Base-by-base conservation (phyloP, 2,329 filamentous ascomycete genomes). In the Fusarium acutatum region DNA sequence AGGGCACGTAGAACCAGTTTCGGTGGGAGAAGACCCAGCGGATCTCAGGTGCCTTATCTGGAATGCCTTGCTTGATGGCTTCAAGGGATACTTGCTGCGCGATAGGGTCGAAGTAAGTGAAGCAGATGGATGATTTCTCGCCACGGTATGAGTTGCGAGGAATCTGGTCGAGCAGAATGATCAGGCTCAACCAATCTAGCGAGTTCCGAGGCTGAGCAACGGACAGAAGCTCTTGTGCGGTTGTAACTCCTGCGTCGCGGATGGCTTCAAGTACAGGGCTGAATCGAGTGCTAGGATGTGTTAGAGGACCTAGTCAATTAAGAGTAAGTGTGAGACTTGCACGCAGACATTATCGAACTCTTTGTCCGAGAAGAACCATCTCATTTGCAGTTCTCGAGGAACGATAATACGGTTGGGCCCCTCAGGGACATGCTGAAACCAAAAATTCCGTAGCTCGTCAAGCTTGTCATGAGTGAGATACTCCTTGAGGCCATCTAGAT, bases 121-220 rank as follows among this genome's bases (percentile, higher is more conserved):
- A 92, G 17, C 87, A 80, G 6, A 86, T 47, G 5, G 58, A 70
- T 1, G 83, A 79, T 30, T 88, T 80, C 1, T 82, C 81, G 1
- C 83, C 85, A 20, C 91, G 88, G 80, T 87, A 90, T 71, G 88
- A 84, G 76, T 92, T 92, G 5, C 91, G 86, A 1, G 90, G 84
- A 46, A 92, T 83, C 76, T 92, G 90, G 70, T 92, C 91, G 6
- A 92, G 84, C 5, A 92, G 83, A 5, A 92, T 73, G 10, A 90
- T 75, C 0, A 92, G 78, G 49, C 84, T 83, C 5, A 92, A 80
- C 80, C 82, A 84, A 70, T 83, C 81, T 11, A 78, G 59, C 1
- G 83, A 77, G 6, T 70, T 65, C 8, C 70, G 58, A 9, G 79
- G 81, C 17, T 76, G 67, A 1, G 77, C 67, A 20, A 77, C 60